Evolutionary conservation across 2,329 filamentous ascomycete genomes (phyloP), one percentile per base, ranked within the genome.

Genomic region (Sclerotinia subarctica): DNA sequence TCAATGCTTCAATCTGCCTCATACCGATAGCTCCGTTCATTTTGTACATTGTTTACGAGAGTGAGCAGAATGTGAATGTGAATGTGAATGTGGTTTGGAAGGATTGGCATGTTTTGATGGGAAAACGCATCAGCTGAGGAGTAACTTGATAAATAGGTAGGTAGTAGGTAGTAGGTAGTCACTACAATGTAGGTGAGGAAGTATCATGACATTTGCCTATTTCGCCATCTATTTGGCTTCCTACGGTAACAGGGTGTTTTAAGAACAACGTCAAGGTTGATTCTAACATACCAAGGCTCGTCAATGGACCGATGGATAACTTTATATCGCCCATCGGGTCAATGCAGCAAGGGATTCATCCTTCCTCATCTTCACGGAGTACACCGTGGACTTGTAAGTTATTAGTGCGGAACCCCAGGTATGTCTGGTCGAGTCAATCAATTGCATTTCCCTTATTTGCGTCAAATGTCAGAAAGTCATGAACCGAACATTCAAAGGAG

Each of bases 101-200:
- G 57, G 57, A 60, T 47, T 60, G 44, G 44, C 19, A 60, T 60
- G 15, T 32, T n/a, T 60, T 38, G 24, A 60, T 24, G 26, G 42
- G 26, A 47, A 59, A 15, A 17, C n/a, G 57, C 10, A 59, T 59
- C 57, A 59, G 57, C 57, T 59, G 57, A 59, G 57, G 57, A 35
- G 35, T 10, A 35, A 10, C 8, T 8, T 35, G 35, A 35, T 35
- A 59, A 21, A 21, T 24, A 29, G 21, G 47, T 42, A 51, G 47
- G 35, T 35, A 35, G 35, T 32, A 32, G 32, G 32, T 32, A 46
- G 35, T 35, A 35, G 35, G 35, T 35, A 35, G 32, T 5, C 1
- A 35, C 32, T 5, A 6, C 32, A 10, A 35, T 35, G 32, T 15
- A 26, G 21, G n/a, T 42, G 13, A n/a, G 47, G 17, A 7, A 7